Conservation (phyloP, 2,329 filamentous ascomycete species). For the Botryotinia globosa region DNA sequence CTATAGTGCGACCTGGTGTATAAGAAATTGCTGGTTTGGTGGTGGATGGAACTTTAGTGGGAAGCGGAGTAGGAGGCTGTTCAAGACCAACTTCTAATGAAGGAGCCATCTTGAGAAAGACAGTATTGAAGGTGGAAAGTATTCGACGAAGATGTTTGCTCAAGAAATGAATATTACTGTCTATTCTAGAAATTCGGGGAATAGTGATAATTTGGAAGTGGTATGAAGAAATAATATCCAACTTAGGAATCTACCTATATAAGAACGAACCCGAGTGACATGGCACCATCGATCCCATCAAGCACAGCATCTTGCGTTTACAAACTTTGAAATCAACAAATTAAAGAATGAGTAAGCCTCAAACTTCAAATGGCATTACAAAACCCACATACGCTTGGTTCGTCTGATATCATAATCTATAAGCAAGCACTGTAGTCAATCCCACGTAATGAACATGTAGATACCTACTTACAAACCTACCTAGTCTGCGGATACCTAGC, state of each 20-base stretch:
- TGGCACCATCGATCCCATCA: conserved; percentile 18
- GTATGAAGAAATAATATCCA: neutral
- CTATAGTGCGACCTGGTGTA: conserved; percentile 46
- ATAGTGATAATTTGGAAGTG: neutral
- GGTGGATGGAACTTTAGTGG: conserved; percentile 14
- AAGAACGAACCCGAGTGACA: conserved; percentile 6
- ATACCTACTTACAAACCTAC: neutral
- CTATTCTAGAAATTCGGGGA: neutral
- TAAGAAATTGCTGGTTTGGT: conserved; percentile 24
- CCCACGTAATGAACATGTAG: neutral
- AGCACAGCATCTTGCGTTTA: conserved; percentile 20
- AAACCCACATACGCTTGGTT: conserved; percentile 9
- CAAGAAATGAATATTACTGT: neutral
- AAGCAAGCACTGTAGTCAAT: neutral
- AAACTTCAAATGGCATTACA: neutral
- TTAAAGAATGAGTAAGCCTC: conserved; percentile 10
- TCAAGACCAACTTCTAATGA: conserved; percentile 25
- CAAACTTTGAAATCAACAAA: neutral
- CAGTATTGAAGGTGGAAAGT: neutral
- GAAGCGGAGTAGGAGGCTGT: conserved; percentile 8
- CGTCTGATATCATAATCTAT: neutral
- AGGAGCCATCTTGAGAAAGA: conserved; percentile 25
- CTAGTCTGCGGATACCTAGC: neutral
- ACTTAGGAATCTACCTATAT: conserved; percentile 2
- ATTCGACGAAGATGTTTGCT: neutral